Conservation (phyloP, 164 flowering plant genomes). For the Stephania japonica region DNA sequence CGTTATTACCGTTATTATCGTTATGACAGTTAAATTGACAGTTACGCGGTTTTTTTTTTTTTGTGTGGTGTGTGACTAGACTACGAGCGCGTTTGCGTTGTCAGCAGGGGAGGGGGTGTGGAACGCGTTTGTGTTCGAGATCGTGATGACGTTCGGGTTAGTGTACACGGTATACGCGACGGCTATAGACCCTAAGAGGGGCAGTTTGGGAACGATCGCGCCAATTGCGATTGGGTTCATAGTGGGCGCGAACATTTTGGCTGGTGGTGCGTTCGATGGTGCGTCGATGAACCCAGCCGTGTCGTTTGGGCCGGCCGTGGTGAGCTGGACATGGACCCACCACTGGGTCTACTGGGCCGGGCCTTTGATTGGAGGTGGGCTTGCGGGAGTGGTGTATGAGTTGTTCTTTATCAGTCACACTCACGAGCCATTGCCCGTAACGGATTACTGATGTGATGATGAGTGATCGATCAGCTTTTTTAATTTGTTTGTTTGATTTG, state of each 20-base stretch:
- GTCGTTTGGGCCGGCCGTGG: conserved; percentile 48
- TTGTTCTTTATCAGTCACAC: conserved; percentile 29
- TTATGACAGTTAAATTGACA: not conserved
- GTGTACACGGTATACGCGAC: conserved; percentile 27
- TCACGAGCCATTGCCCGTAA: conserved; percentile 31
- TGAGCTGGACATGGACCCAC: conserved; percentile 45
- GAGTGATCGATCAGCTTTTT: not conserved
- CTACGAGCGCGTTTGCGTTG: conserved; percentile 25
- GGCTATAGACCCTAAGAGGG: conserved; percentile 40
- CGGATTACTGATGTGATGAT: conserved; percentile 16
- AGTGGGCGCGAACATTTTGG: conserved; percentile 48
- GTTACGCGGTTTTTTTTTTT: not conserved
- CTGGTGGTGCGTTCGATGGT: conserved; percentile 47
- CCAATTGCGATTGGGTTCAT: conserved; percentile 51
- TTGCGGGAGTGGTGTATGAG: conserved; percentile 44
- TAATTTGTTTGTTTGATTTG: not conserved
- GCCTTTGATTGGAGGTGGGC: conserved; percentile 44
- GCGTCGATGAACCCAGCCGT: conserved; percentile 61
- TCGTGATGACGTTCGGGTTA: conserved; percentile 46
- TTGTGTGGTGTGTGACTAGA: not conserved
- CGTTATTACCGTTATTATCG: not conserved
- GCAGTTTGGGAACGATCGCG: conserved; percentile 40
- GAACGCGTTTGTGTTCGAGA: conserved; percentile 33
- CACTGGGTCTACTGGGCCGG: conserved; percentile 64
- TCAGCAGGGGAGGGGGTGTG: conserved; percentile 32